These are phyloP conservation scores for Nemania bipapillata DNA, from an alignment of 2,329 filamentous ascomycete genomes.

Conservation along the genomic window DNA sequence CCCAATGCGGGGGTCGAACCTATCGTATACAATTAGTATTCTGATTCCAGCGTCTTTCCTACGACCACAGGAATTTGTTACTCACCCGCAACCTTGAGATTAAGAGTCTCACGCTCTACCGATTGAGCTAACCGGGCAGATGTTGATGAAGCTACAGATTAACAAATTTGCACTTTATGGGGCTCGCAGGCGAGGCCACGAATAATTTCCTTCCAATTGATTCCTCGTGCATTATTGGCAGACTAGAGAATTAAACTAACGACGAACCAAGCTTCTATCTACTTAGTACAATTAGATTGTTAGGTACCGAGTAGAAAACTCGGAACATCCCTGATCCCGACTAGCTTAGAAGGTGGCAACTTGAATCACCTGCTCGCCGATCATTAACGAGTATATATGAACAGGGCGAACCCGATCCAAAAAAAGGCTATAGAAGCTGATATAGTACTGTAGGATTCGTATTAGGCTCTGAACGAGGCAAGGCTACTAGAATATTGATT, in stretches of 20 bases:
- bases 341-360: neutral
- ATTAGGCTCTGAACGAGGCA: neutral
- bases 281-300: too few relatives aligned
- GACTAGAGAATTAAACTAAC: neutral
- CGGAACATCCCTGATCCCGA: constrained; percentile 18
- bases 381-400: constrained; percentile 8
- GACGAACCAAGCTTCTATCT: neutral
- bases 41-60: too few relatives aligned
- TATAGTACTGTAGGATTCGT: neutral
- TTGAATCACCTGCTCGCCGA: constrained; percentile 17
- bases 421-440: neutral
- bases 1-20: constrained; percentile 60
- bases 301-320: too few relatives aligned
- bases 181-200: neutral
- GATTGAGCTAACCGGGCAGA: constrained; percentile 72
- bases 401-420: constrained; percentile 17
- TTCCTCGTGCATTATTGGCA: neutral
- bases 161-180: neutral
- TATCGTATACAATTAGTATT: constrained; percentile 5
- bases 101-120: constrained; percentile 78
- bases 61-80: neutral
- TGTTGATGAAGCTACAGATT: neutral
- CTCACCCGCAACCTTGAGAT: constrained; percentile 52
- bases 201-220: neutral
- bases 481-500: neutral